Base-by-base conservation (phyloP, 345 rosid genomes). In the Citrus cavaleriei region DNA sequence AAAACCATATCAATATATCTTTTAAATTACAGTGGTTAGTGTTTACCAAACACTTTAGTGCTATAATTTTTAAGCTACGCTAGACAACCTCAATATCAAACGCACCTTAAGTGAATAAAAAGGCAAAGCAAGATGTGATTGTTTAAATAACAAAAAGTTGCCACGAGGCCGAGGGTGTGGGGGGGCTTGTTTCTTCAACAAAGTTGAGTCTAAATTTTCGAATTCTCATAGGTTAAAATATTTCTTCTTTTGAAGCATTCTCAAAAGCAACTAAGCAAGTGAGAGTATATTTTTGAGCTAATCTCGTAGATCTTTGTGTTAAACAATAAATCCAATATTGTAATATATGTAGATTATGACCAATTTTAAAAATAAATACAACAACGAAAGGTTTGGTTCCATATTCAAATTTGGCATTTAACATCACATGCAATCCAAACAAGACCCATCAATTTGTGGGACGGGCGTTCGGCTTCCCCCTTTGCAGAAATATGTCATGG, bases 1-100 rank as follows among this genome's bases (percentile, higher is more conserved):
- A 34, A 34, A 34, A 34, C 0, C 6, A 34, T 34, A 34, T 34
- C 0, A 34, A 5, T 5, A 34, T 34, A 34, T 0, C 0, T 34
- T 34, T 34, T 0, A 34, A 34, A 0, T 34, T 5, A 34, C 0
- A 34, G 0, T 1, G 5, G 6, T 34, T 34, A 34, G 0, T 34
- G 0, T 34, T 34, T 34, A 34, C 0, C 0, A 34, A 34, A 34
- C 0, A 34, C 0, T 34, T 34, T 34, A 0, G 0, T 34, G 4
- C 0, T 34, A 0, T 34, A 34, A 34, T 34, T 34, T 34, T 34
- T 0, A 34, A 34, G 0, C 0, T 5, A 5, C 0, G 6, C 0
- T 5, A 34, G 1, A 0, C 6, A 34, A 34, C 0, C 35, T 34
- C 1, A 34, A 34, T 34, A 0, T 1, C 1, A 34, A 34, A 34